These are phyloP conservation scores for Nigrospora sphaerica DNA, from an alignment of 2,329 filamentous ascomycete species.

Conservation along the genomic window DNA sequence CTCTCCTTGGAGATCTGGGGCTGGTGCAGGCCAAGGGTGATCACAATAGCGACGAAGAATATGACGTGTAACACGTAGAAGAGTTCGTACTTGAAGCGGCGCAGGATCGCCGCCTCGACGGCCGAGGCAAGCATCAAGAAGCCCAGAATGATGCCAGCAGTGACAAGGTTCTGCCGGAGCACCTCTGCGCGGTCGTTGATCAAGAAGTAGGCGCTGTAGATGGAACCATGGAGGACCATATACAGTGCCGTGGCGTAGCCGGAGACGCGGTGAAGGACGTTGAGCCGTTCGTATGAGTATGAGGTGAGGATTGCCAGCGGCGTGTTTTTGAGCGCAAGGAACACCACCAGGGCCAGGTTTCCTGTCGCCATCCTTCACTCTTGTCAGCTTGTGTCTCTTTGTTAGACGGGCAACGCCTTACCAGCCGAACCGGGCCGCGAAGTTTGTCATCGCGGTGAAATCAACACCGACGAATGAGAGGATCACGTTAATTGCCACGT, in stretches of 20 bases:
- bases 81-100: slow-evolving; percentile 34
- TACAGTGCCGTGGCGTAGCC: slow-evolving; percentile 33
- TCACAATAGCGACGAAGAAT: slow-evolving; percentile 31
- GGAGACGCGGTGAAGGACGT: slow-evolving; percentile 36
- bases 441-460: slow-evolving; percentile 13
- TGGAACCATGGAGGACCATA: slow-evolving; percentile 26
- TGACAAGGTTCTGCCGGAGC: slow-evolving; percentile 20
- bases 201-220: slow-evolving; percentile 25
- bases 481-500: slow-evolving; percentile 24
- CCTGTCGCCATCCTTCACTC: slow-evolving; percentile 33
- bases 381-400: slow-evolving; percentile 1
- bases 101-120: slow-evolving; percentile 22
- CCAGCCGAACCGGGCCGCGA: slow-evolving; percentile 24
- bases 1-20: slow-evolving; percentile 27
- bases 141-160: slow-evolving; percentile 28
- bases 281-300: slow-evolving; percentile 39
- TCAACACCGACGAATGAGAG: slow-evolving; percentile 24
- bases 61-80: slow-evolving; percentile 38
- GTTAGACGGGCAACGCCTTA: slow-evolving; percentile 5
- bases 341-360: slow-evolving; percentile 37
- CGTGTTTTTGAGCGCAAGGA: slow-evolving; percentile 41
- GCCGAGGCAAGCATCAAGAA: slow-evolving; percentile 29
- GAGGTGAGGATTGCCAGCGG: slow-evolving; percentile 33
- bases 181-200: slow-evolving; percentile 8
- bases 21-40: slow-evolving; percentile 35